Conservation (phyloP, 441 rosid species). For the Bocquillonia castaneifolia region DNA sequence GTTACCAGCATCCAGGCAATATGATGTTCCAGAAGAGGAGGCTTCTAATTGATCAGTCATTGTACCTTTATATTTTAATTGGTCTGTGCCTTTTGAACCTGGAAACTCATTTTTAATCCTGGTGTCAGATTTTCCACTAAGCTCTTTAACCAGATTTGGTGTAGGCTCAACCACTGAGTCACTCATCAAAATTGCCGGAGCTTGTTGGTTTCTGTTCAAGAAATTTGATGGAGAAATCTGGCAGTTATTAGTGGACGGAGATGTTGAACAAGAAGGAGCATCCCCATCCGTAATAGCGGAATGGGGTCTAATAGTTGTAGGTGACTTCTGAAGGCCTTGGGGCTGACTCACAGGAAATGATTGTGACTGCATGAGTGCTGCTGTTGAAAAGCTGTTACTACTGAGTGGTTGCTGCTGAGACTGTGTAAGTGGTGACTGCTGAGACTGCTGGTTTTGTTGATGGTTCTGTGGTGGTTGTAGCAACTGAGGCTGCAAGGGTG, state of each 20-base stretch:
- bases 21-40: conserved; percentile 91
- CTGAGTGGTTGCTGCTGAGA: conserved; percentile 55
- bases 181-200: conserved; percentile 47
- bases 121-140: conserved; percentile 57
- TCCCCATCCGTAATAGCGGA: conserved; percentile 79
- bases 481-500: conserved; percentile 58
- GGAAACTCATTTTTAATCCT: conserved; percentile 54
- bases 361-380: conserved; percentile 48
- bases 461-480: conserved; percentile 46
- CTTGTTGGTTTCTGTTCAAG: conserved; percentile 60
- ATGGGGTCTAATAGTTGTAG: conserved; percentile 47
- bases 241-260: conserved; percentile 84
- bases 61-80: conserved; percentile 58
- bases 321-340: conserved; percentile 50
- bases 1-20: conserved; percentile 69
- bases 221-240: conserved; percentile 63
- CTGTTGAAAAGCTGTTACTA: conserved; percentile 51
- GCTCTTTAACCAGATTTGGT: conserved; percentile 56
- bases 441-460: conserved; percentile 59
- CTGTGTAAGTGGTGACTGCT: conserved; percentile 50
- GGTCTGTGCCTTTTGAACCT: conserved; percentile 49
- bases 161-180: conserved; percentile 55
- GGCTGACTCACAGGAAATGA: conserved; percentile 46
- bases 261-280: conserved; percentile 90
- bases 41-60: conserved; percentile 79